Conservation (phyloP, 208 protist genomes). For the Leptomonas seymouri region DNA sequence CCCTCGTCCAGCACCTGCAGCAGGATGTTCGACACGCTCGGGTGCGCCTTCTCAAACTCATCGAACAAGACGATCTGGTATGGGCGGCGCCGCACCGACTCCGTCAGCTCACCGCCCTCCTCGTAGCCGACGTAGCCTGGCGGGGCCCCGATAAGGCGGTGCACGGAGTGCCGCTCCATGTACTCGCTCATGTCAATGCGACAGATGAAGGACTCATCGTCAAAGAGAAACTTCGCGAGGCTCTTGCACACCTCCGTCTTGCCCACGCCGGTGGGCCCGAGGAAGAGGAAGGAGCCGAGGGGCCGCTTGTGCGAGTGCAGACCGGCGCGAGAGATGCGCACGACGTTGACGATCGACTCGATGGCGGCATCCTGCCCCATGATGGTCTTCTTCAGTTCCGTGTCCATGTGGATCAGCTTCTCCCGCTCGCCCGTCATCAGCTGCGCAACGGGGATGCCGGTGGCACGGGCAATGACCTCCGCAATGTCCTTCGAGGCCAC, state of each 20-base stretch:
- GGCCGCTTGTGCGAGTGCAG: constrained; percentile 91
- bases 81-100: constrained; percentile 97
- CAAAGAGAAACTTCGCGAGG: constrained; percentile 96
- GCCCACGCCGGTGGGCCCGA: constrained; percentile 96
- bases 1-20: constrained; percentile 99
- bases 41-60: constrained; percentile 99
- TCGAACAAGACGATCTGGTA: constrained; percentile 99
- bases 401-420: constrained; percentile 88
- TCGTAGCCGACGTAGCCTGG: constrained; percentile 99
- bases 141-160: constrained; percentile 97
- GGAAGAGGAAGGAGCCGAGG: constrained; percentile 96
- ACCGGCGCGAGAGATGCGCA: constrained; percentile 96
- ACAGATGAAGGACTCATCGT: constrained; percentile 96
- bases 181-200: constrained; percentile 99
- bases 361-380: constrained; percentile 98
- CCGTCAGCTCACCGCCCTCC: constrained; percentile 99
- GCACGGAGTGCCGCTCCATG: constrained; percentile 96
- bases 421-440: constrained; percentile 91
- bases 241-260: constrained; percentile 98
- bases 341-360: constrained; percentile 93
- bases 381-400: constrained; percentile 89
- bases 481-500: constrained; percentile 95
- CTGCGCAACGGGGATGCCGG: constrained; percentile 97
- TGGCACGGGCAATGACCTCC: constrained; percentile 96
- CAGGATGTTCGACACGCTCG: constrained; percentile 96